Conservation (phyloP, 768 basidiomycete genomes). For the Trametes cingulata region DNA sequence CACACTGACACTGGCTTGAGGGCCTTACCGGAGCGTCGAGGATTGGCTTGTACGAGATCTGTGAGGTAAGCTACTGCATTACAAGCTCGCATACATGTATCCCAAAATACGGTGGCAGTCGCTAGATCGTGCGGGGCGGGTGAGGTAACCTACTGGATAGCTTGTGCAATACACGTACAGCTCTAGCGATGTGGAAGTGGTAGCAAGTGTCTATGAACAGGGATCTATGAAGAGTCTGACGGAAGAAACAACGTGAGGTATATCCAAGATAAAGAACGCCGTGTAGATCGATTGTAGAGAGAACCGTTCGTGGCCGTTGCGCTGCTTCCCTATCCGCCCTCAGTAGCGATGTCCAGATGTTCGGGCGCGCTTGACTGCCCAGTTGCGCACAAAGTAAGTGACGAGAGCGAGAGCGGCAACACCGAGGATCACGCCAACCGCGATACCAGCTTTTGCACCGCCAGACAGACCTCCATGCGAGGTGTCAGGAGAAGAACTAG, state of each 20-base stretch:
- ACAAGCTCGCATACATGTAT: no score
- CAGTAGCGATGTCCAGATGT: background rate
- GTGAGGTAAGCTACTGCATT: no score
- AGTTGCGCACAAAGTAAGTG: slow-evolving; percentile 51
- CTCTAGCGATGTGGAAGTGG: background rate
- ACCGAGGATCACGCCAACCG: slow-evolving; percentile 51
- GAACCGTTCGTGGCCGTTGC: background rate
- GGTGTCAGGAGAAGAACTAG: slow-evolving; percentile 27
- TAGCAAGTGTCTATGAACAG: background rate
- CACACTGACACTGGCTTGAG: no score
- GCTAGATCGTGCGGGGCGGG: no score
- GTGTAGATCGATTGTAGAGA: background rate
- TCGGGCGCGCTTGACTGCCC: slow-evolving; percentile 40
- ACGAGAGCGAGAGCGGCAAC: slow-evolving; percentile 42
- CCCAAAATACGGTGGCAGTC: no score
- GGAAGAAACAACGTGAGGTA: background rate
- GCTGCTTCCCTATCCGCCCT: background rate
- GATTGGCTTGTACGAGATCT: no score
- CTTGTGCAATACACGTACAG: slow-evolving; percentile 6
- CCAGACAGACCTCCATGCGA: slow-evolving; percentile 32
- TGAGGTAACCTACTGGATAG: background rate
- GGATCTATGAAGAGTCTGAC: background rate
- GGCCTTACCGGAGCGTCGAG: no score
- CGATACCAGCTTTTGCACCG: slow-evolving; percentile 48
- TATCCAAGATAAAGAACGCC: background rate